phyloP scores from a whole-genome alignment of 352 stramenopile genomes.

The Phytophthora vignae region DNA sequence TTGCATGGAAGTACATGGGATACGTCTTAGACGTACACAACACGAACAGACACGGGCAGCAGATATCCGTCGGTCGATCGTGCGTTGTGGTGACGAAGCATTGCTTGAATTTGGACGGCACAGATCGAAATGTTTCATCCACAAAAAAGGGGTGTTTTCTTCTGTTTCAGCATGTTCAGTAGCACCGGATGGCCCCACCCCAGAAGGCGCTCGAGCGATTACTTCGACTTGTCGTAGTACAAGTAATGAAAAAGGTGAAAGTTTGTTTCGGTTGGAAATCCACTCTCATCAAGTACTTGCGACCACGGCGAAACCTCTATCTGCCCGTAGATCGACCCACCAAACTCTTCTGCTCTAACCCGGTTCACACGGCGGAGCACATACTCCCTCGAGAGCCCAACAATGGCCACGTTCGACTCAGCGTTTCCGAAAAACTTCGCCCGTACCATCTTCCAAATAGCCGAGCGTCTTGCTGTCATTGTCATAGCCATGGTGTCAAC shows the following conservation, averaged over 20 bases:
- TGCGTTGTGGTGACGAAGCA: conserved; percentile 11
- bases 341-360: not conserved
- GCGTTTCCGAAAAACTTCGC: not conserved
- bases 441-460: not conserved
- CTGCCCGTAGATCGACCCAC: not conserved
- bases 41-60: conserved; percentile 3
- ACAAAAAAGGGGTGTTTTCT: conserved; percentile 2
- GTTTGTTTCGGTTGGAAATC: not conserved
- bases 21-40: conserved; percentile 14
- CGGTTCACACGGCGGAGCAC: not conserved
- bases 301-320: not conserved
- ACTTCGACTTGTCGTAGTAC: not conserved
- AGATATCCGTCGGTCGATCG: not conserved
- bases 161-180: conserved; percentile 5
- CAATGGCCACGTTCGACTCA: not conserved
- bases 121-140: conserved; percentile 9
- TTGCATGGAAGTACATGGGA: conserved; percentile 4
- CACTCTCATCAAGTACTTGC: not conserved
- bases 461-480: not conserved
- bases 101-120: conserved; percentile 5
- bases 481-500: not conserved
- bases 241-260: conserved; percentile 7
- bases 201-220: not conserved
- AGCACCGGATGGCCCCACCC: not conserved
- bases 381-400: not conserved